Evolutionary conservation across 2,329 filamentous ascomycete species (phyloP), one percentile per base, ranked within the genome.

Genomic region (Metarhizium brunneum): DNA sequence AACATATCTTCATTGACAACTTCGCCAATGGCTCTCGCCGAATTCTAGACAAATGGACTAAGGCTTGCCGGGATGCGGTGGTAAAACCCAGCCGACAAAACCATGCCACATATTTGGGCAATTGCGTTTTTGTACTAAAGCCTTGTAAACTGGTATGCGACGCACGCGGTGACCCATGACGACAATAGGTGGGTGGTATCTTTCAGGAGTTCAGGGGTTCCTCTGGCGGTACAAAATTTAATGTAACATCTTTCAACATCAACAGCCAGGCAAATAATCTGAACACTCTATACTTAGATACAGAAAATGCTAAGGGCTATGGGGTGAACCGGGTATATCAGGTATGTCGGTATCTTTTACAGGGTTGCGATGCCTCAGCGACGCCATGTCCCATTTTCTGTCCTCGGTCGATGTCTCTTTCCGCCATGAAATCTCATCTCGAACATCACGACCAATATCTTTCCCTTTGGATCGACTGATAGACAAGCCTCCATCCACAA

Each of bases 1-100:
- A 76, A 81, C 52, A 66, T 97, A 51, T 92, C 87, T 76, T 72
- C 78, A 1, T 73, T 94, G 70, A 95, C 92, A 1, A 77, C 85
- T 63, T 69, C 69, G 48, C 57, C 63, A 3, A 57, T 66, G 62
- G 65, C 68, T 38, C 50, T 72, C 32, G 62, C 63, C 36, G 30
- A 59, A 43, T 66, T 71, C 52, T 67, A 60, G 20, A 13, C n/a
- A 11, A 52, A 30, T 29, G 25, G 16, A 45, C 42, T 18, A 45
- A 20, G 6, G 8, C 18, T 11, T 16, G 42, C n/a, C 10, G 32
- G 10, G 10, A 8, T 35, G 32, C 32, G 25, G 25, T 35, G 32
- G 10, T 35, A 11, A 11, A 35, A 11, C 32, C 32, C 32, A 35
- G 10, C 32, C 32, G 32, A 35, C 6, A 11, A 35, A 35, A 11